Evolutionary conservation across 208 protist species (phyloP).

Genomic region (Crithidia thermophila): DNA sequence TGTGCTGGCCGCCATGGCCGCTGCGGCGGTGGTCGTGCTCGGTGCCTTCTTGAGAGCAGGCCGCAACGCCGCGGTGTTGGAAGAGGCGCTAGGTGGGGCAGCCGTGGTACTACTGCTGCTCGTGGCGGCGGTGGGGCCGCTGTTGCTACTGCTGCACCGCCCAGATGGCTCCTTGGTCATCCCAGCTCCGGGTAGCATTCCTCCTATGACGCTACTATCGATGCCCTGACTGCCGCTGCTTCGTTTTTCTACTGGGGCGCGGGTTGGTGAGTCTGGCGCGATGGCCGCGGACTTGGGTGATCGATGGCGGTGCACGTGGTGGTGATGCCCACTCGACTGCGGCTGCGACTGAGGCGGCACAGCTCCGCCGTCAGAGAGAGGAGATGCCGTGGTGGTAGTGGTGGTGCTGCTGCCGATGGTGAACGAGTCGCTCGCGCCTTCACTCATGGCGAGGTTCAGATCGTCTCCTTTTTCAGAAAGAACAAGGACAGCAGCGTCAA

Average conservation of each 20-base stretch:
- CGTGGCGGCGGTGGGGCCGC: background rate
- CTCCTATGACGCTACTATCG: no score
- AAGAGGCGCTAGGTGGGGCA: no score
- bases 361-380: background rate
- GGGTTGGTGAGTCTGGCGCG: no score
- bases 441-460: background rate
- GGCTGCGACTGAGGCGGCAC: background rate
- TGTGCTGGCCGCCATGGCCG: background rate
- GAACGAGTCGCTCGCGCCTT: constrained; percentile 9
- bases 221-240: no score
- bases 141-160: background rate
- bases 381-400: constrained; percentile 1
- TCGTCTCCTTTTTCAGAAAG: background rate
- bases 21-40: constrained; percentile 7
- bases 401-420: background rate
- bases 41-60: constrained; percentile 7
- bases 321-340: constrained; percentile 5
- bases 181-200: no score
- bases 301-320: constrained; percentile 2
- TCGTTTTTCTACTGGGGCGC: background rate
- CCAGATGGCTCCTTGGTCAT: no score
- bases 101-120: background rate
- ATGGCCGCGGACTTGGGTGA: constrained; percentile 6
- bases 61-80: background rate
- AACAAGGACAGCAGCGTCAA: no score